Base-by-base conservation (phyloP, 140 eudicot genomes). In the Ambrosia hybrid region DNA sequence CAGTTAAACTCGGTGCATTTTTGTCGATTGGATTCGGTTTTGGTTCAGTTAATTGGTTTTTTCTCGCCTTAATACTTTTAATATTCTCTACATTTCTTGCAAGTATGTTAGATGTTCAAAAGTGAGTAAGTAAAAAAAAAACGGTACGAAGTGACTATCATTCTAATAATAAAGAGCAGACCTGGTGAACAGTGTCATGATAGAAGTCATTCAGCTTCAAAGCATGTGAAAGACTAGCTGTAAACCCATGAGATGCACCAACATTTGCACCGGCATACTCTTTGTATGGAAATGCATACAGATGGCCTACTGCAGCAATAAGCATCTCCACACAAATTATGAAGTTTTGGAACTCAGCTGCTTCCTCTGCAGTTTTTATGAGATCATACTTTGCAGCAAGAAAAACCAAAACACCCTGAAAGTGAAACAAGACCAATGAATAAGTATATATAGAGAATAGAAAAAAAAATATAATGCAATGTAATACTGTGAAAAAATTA, bases 101-200 rank as follows among this genome's bases (percentile, higher is more conserved):
- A 59, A 10, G 41, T 59, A 10, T 59, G 15, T 11, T 59, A 10
- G 14, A 59, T 30, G 8, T 30, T 61, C 2, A 61, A 5, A 33
- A 34, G 4, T 36, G 36, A 34, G 67, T 1, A 34, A 61, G 48
- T 61, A 5, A 13, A 61, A 46, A 39, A 64, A 64, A 64, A 39
- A n/a, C 14, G 52, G 30, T 12, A 61, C 2, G 2, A 13, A 57
- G 38, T 66, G 73, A 65, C 48, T 15, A 63, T 72, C 3, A 71
- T 52, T 51, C n/a, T 9, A 41, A 33, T 34, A 4, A 65, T 33
- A 62, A 57, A 69, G 46, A 71, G 70, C 67, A 64, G 37, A 87
- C 98, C 95, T 92, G 98, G 81, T 92, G 98, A 62, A 92, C 96
- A 2, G 98, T 92, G 76, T 92, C 98, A 53, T 92, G 96, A 78